phyloP scores from a whole-genome alignment of 2,329 filamentous ascomycete genomes.

The Stachybotrys chartarum region DNA sequence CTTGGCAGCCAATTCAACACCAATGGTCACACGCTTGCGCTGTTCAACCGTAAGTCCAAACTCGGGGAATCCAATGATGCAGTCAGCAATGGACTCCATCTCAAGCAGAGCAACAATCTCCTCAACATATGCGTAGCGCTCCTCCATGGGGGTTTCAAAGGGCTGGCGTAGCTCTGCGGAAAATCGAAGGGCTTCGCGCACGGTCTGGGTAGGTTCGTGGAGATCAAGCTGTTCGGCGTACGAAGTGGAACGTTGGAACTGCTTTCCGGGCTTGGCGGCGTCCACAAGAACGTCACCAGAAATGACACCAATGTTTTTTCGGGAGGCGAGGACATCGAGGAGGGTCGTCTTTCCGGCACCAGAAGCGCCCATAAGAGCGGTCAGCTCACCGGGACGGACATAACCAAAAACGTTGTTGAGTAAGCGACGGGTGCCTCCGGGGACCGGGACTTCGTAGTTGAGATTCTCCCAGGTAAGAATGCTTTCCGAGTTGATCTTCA shows the following conservation, averaged over 20 bases:
- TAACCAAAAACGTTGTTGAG: slow-evolving; percentile 56
- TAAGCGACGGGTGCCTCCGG: slow-evolving; percentile 47
- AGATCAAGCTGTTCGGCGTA: slow-evolving; percentile 58
- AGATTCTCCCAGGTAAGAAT: slow-evolving; percentile 84
- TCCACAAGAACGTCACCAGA: slow-evolving; percentile 51
- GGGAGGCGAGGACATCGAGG: slow-evolving; percentile 62
- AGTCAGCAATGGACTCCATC: slow-evolving; percentile 52
- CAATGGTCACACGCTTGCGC: slow-evolving; percentile 77
- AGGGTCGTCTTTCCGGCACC: slow-evolving; percentile 86
- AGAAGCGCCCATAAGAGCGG: slow-evolving; percentile 74
- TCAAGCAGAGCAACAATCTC: slow-evolving; percentile 53
- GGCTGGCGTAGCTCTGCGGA: slow-evolving; percentile 55
- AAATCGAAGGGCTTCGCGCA: slow-evolving; percentile 57
- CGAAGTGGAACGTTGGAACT: slow-evolving; percentile 55
- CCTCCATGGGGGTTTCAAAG: slow-evolving; percentile 41
- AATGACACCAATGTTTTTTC: slow-evolving; percentile 57
- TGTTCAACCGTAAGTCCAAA: slow-evolving; percentile 64
- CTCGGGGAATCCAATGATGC: slow-evolving; percentile 52
- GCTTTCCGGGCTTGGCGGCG: slow-evolving; percentile 45
- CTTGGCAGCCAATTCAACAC: slow-evolving; percentile 81
- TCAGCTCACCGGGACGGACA: slow-evolving; percentile 69
- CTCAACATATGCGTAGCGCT: slow-evolving; percentile 54
- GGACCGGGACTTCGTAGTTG: slow-evolving; percentile 64
- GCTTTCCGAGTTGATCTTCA: slow-evolving; percentile 52
- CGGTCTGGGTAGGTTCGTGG: slow-evolving; percentile 55